Base-by-base conservation (phyloP, 352 stramenopile genomes). In the Phytophthora hibernalis region DNA sequence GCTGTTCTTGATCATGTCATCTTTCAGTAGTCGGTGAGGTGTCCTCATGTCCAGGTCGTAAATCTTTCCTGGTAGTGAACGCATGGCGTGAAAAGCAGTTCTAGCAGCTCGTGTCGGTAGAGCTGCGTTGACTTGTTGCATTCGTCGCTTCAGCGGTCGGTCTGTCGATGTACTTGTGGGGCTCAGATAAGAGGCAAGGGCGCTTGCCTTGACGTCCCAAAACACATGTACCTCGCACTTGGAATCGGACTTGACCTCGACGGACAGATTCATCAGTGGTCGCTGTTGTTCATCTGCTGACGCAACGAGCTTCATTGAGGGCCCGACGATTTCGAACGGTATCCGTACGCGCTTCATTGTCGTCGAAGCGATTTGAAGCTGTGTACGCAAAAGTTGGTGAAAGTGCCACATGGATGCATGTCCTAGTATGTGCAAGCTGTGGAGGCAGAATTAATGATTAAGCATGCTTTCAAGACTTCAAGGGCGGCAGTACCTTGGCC, bases 381-480 rank as follows among this genome's bases (percentile, higher is more conserved):
- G 85, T 10, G 73, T 83, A 43, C 79, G 74, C 45, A 88, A 38
- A 15, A 91, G 76, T 51, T 91, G 82, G 54, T 89, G 74, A 22
- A 91, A 78, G 54, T 91, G 80, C 82, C 80, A 85, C 70, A 88
- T 80, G 26, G 80, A 85, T 50, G 78, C 76, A 53, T 76, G 54
- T n/a, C 61, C 67, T 26, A 91, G 70, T 48, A 88, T 72, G 7
- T 49, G 58, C n/a, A 91, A 65, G 54, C 81, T 88, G 33, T 7
- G n/a, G 37, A 24, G n/a, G 35, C 42, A 55, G 21, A 10, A 10
- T 5, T 35, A 2, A 58, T 7, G 58, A n/a, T 40, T 18, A n/a
- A n/a, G n/a, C n/a, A n/a, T n/a, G n/a, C n/a, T n/a, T 62, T 51
- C 66, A 43, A 30, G 26, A 30, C 26, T 30, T 38, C 7, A 38